Conservation (phyloP, 164 flowering plant genomes). For the Tetracentron sinense region DNA sequence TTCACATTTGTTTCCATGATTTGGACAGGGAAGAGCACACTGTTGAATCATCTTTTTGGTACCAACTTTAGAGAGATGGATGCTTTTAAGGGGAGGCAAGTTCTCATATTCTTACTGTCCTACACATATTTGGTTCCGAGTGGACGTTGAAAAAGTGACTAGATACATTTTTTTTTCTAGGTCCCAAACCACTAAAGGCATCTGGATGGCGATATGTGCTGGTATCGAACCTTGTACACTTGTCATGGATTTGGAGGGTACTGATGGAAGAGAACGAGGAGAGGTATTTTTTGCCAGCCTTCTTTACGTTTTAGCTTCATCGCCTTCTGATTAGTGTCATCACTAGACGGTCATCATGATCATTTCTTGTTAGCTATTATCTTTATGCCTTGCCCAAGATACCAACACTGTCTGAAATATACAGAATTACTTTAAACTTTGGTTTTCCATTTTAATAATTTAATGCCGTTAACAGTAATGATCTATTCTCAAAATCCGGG, state of each 20-base stretch:
- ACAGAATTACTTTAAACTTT: too few relatives aligned
- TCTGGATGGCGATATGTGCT: background rate
- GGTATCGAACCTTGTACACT: background rate
- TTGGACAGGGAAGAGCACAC: slow-evolving; percentile 49
- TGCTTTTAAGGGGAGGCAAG: slow-evolving; percentile 50
- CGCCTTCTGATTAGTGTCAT: background rate
- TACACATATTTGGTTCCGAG: too few relatives aligned
- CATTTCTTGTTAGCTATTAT: too few relatives aligned
- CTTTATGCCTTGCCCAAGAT: too few relatives aligned
- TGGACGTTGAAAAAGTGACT: background rate
- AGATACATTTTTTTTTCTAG: background rate
- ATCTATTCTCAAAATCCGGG: too few relatives aligned
- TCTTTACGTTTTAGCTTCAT: too few relatives aligned
- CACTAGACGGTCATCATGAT: too few relatives aligned
- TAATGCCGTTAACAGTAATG: too few relatives aligned
- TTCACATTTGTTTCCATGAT: background rate
- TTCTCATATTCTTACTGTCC: background rate
- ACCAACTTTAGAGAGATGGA: slow-evolving; percentile 63
- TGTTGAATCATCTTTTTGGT: slow-evolving; percentile 43
- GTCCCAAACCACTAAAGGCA: too few relatives aligned
- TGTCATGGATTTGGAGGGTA: background rate
- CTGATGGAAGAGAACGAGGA: too few relatives aligned
- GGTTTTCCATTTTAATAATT: too few relatives aligned
- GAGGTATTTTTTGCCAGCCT: background rate
- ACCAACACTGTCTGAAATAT: too few relatives aligned